These are phyloP conservation scores for Cyberlindnera maclurae DNA, from an alignment of 805 yeast genomes.

Conservation along the genomic window DNA sequence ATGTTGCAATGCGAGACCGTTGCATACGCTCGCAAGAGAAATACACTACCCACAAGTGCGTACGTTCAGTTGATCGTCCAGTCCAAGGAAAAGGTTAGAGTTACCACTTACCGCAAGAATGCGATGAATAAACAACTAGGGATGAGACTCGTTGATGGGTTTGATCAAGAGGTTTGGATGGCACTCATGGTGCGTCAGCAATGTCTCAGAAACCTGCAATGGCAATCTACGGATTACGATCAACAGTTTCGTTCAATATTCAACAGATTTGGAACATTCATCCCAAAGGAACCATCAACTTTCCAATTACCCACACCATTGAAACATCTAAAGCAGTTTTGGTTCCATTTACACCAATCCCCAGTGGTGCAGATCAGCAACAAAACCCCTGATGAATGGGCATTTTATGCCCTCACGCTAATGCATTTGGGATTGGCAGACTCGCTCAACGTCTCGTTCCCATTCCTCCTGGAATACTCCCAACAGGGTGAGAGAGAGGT, in stretches of 20 bases:
- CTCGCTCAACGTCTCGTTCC: constrained; percentile 94
- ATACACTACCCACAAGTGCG: constrained; percentile 26
- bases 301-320: constrained; percentile 77
- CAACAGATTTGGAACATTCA: constrained; percentile 84
- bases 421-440: constrained; percentile 81
- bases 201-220: neutral
- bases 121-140: constrained; percentile 40
- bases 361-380: constrained; percentile 92
- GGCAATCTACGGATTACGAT: neutral
- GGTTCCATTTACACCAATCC: constrained; percentile 87
- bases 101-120: constrained; percentile 66
- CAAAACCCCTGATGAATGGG: constrained; percentile 96
- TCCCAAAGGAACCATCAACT: constrained; percentile 72
- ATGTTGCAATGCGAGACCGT: constrained; percentile 68
- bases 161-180: constrained; percentile 66
- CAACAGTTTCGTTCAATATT: constrained; percentile 60
- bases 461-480: constrained; percentile 76
- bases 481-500: constrained; percentile 54
- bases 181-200: neutral
- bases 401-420: constrained; percentile 83
- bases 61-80: constrained; percentile 78
- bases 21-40: constrained; percentile 23
- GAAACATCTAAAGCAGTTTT: constrained; percentile 84
- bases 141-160: constrained; percentile 42
- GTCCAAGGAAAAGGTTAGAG: constrained; percentile 73